phyloP scores from a whole-genome alignment of 305 asterid genomes.

The Fraxinus baroniana region DNA sequence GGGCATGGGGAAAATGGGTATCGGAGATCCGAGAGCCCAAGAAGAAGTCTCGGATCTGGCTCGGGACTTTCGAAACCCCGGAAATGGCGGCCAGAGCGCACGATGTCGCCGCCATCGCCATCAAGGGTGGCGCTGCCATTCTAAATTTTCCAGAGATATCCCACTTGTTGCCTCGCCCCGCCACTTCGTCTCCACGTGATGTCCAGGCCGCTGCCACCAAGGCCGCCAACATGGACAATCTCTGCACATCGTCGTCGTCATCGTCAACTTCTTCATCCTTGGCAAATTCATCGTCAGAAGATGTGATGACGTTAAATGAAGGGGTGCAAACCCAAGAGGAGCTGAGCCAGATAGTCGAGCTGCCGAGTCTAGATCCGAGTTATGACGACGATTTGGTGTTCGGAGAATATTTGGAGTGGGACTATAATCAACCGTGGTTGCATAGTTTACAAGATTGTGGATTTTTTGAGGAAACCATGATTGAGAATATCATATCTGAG shows the following conservation, averaged over 20 bases:
- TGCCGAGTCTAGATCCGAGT: conserved; percentile 56
- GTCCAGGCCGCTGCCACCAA: conserved; percentile 53
- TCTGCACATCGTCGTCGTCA: not conserved
- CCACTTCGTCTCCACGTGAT: conserved; percentile 55
- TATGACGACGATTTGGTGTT: conserved; percentile 35
- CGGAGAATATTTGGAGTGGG: conserved; percentile 48
- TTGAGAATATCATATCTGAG: conserved; percentile 22
- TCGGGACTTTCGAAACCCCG: conserved; percentile 53
- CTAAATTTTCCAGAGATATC: conserved; percentile 54
- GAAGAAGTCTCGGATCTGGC: conserved; percentile 67
- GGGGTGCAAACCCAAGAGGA: conserved; percentile 30
- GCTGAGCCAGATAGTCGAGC: conserved; percentile 69
- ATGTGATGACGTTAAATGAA: not conserved
- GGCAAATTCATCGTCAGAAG: not conserved
- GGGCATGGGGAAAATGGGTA: conserved; percentile 68
- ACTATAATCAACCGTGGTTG: conserved; percentile 39
- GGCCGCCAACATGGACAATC: conserved; percentile 53
- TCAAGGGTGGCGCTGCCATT: conserved; percentile 46
- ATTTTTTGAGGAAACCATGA: conserved; percentile 20
- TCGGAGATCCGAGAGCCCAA: conserved; percentile 62
- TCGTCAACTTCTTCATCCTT: conserved; percentile 18
- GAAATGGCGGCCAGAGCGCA: conserved; percentile 71
- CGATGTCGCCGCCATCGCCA: conserved; percentile 56
- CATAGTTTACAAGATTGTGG: conserved; percentile 34
- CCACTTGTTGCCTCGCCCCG: conserved; percentile 47